Evolutionary conservation across 371 early-diverging fungal genomes (phyloP), one percentile per base, ranked within the genome.

Genomic region (Mucor racemosus): DNA sequence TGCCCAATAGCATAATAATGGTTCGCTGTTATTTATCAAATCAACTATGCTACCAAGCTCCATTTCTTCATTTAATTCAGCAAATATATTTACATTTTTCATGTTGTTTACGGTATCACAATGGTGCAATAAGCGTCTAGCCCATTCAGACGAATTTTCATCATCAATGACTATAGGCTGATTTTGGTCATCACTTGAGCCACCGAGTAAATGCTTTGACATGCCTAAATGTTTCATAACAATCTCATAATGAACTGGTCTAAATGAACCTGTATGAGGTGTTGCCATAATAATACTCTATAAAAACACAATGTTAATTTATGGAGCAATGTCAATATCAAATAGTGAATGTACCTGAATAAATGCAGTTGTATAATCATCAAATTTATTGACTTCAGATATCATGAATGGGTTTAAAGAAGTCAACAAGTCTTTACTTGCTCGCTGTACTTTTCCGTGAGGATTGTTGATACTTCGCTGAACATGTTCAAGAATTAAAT

Each of bases 1-100:
- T 0, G 84, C 86, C 95, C 95, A 94, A 62, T 85, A 91, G 19
- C 68, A 71, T 34, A 91, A 66, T 10, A 88, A 62, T 11, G 81
- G 42, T 10, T 61, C 56, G 19, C 70, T 73, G 35, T 69, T 69
- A 58, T 80, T 80, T 35, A 79, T 65, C 5, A 70, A 64, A 11
- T 64, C 54, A 17, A 75, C 72, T 7, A 79, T 62, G 33, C 64
- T 65, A 21, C 62, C 60, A 19, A 68, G 71, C 4, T 60, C 60
- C 17, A 55, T 73, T 73, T 73, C 62, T 67, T 72, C 63, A 48
- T 74, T 60, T 7, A 66, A 19, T 15, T 76, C 73, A 15, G 33
- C 38, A 61, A 63, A 71, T 5, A 60, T 35, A 19, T 34, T 53
- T 13, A 66, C 60, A 38, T 60, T 71, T 39, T 71, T 62, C 63